Evolutionary conservation across 78 protist species (phyloP).

Genomic region (Neovahlkampfia damariscottae): DNA sequence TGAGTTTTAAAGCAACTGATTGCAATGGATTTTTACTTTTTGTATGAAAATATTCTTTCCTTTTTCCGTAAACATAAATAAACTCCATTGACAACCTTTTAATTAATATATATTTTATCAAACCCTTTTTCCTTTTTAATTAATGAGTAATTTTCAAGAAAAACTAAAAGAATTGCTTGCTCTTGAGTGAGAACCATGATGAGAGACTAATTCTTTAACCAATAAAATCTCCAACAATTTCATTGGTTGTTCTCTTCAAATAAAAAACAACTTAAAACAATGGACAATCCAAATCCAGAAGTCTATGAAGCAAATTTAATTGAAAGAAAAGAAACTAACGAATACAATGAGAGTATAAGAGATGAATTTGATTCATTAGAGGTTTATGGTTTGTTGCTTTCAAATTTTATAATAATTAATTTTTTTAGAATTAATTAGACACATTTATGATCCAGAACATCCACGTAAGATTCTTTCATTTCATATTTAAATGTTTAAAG

Average conservation of each 20-base stretch:
- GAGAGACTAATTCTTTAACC: not conserved
- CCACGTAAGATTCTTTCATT: no score
- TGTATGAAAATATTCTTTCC: not conserved
- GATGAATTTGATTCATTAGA: constrained; percentile 40
- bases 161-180: not conserved
- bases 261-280: not conserved
- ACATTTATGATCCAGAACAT: constrained; percentile 86
- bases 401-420: not conserved
- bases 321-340: not conserved
- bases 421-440: no score
- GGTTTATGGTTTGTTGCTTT: constrained; percentile 25
- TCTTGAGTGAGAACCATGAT: not conserved
- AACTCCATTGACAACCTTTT: not conserved
- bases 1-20: no score
- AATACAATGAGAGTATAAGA: not conserved
- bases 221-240: constrained; percentile 2
- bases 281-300: constrained; percentile 23
- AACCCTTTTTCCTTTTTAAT: not conserved
- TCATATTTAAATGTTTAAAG: no score
- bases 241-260: no score
- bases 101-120: not conserved
- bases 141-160: not conserved
- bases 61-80: not conserved
- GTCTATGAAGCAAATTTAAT: not conserved
- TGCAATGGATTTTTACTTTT: not conserved